These are phyloP conservation scores for Exserohilum rostratum DNA, from an alignment of 2,329 filamentous ascomycete genomes.

Conservation along the genomic window DNA sequence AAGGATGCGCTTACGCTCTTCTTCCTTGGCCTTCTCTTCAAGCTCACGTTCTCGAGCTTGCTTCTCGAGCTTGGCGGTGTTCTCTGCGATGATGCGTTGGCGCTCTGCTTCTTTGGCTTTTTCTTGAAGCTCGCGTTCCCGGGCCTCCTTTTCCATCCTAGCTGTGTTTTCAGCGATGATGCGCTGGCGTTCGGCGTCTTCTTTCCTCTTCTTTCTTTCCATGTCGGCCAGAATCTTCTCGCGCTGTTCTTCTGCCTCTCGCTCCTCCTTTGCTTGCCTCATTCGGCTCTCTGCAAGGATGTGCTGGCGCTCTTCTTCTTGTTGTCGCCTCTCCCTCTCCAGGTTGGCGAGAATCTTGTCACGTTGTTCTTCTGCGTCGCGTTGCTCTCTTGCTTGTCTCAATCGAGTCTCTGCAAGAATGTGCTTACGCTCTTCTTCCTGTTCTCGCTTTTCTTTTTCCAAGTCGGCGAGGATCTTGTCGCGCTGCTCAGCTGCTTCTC, in stretches of 20 bases:
- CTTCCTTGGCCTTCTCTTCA: conserved; percentile 38
- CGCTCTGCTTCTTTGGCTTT: conserved; percentile 25
- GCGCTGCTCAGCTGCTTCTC: conserved; percentile 32
- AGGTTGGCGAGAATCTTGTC: conserved; percentile 43
- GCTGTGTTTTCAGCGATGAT: conserved; percentile 42
- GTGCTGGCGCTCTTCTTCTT: conserved; percentile 33
- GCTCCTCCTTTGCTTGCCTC: conserved; percentile 9
- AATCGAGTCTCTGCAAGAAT: conserved; percentile 41
- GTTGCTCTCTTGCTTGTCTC: conserved; percentile 36
- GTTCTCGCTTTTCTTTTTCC: conserved; percentile 34
- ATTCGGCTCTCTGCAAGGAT: conserved; percentile 40
- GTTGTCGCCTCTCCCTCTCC: conserved; percentile 47
- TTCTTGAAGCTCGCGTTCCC: conserved; percentile 27
- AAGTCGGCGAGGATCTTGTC: conserved; percentile 35
- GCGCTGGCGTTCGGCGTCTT: conserved; percentile 32
- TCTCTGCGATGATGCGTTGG: conserved; percentile 42
- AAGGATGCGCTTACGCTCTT: conserved; percentile 32
- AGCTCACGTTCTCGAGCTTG: conserved; percentile 33
- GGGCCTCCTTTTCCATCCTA: conserved; percentile 39
- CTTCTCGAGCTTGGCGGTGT: conserved; percentile 38
- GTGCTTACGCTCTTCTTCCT: conserved; percentile 33
- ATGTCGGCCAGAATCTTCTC: conserved; percentile 18
- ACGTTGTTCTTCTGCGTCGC: conserved; percentile 31
- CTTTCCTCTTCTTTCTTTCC: conserved; percentile 33
- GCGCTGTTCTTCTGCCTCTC: conserved; percentile 27